Evolutionary conservation across 2,329 filamentous ascomycete species (phyloP), one percentile per base, ranked within the genome.

Genomic region (Aspergillus niger): DNA sequence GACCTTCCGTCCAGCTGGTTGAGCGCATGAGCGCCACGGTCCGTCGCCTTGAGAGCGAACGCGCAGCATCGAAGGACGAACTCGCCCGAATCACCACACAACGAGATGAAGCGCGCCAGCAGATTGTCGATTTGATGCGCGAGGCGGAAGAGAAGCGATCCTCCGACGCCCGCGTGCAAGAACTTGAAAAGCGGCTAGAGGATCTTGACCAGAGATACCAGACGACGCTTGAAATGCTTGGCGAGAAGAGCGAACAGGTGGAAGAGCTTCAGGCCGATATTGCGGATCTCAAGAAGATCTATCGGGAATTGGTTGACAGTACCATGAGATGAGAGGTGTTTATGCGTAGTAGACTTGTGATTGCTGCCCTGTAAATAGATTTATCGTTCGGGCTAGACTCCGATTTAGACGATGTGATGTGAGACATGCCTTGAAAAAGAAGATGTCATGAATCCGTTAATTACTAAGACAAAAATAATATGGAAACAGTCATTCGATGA

Each of bases 1-100:
- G 95, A 0, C 95, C 95, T 0, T 94, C 90, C 0, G 94, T 99
- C 1, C 94, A 98, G 77, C 85, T 99, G 0, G 93, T 99, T 15
- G 95, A 98, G 78, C 87, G 94, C 56, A 96, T 99, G 91, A 96
- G 91, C 71, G 91, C 93, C 2, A 91, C 92, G 0, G 93, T 99
- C 48, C 90, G 95, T 8, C 87, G 94, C 5, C 82, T 99, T 0
- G 95, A 99, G 73, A 91, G 88, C 52, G 95, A 99, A 73, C 96
- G 96, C 72, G 91, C 95, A 1, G 90, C 89, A 1, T 88, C 89
- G 13, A 92, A 90, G 70, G 95, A 99, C 72, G 95, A 99, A 74
- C 82, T 97, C 65, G 82, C 85, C 0, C 84, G 94, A 7, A 85
- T 99, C 17, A 87, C 88, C 5, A 82, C 85, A n/a, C 95, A 99